phyloP scores from a whole-genome alignment of 176 grass and related monocot species.

The Urochloa ruziziensis region DNA sequence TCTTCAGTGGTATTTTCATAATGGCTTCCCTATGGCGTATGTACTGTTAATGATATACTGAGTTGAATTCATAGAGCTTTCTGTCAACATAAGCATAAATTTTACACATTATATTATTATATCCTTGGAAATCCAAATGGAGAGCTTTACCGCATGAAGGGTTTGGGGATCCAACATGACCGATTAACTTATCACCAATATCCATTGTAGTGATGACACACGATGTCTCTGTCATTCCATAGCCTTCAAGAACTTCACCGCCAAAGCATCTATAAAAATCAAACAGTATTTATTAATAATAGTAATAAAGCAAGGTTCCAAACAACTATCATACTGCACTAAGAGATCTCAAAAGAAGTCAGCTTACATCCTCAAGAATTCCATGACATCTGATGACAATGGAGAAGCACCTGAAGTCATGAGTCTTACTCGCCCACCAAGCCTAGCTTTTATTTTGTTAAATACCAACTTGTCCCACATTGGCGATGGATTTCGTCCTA shows the following conservation, averaged over 20 bases:
- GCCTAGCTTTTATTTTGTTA: slow-evolving; percentile 94
- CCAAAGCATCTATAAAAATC: slow-evolving; percentile 73
- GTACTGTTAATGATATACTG: not conserved
- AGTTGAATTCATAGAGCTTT: not conserved
- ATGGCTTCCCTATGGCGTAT: slow-evolving; percentile 1
- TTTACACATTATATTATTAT: not conserved
- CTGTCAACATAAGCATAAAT: too few relatives aligned
- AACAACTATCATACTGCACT: slow-evolving; percentile 26
- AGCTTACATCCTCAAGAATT: slow-evolving; percentile 93
- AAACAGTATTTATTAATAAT: not conserved
- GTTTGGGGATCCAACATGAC: slow-evolving; percentile 95
- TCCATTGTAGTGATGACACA: slow-evolving; percentile 80
- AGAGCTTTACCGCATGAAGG: slow-evolving; percentile 76
- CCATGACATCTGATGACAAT: slow-evolving; percentile 87
- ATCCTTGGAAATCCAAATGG: slow-evolving; percentile 12
- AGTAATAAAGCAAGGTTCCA: slow-evolving; percentile 18
- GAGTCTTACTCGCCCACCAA: slow-evolving; percentile 80
- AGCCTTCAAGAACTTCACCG: slow-evolving; percentile 79
- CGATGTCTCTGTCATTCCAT: slow-evolving; percentile 99
- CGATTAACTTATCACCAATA: slow-evolving; percentile 59
- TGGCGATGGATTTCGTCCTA: slow-evolving; percentile 75
- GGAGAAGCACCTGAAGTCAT: slow-evolving; percentile 95
- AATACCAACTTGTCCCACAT: slow-evolving; percentile 98
- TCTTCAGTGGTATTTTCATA: not conserved
- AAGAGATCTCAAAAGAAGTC: slow-evolving; percentile 23